Conservation (phyloP, 2,329 filamentous ascomycete genomes). For the Nectriaceae sp. region DNA sequence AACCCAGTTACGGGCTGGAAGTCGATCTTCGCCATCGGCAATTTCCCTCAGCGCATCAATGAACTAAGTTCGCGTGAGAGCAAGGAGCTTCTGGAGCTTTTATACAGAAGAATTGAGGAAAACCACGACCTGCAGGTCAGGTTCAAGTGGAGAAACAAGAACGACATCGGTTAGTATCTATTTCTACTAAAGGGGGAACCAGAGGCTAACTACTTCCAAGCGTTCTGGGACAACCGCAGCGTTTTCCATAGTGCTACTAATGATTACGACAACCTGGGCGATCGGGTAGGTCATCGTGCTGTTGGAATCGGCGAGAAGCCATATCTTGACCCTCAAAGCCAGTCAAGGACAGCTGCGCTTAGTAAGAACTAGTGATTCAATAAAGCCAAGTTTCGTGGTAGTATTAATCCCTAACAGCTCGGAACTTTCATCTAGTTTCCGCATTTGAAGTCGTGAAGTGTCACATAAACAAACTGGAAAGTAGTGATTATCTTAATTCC, state of each 20-base stretch:
- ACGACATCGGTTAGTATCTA: conserved; percentile 41
- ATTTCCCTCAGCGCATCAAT: conserved; percentile 53
- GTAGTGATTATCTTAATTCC: no score
- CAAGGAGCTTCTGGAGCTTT: conserved; percentile 50
- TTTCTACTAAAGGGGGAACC: neutral
- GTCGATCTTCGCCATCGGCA: conserved; percentile 53
- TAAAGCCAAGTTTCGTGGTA: no score
- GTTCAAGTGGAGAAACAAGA: conserved; percentile 43
- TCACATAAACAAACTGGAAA: no score
- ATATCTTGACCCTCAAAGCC: conserved; percentile 51
- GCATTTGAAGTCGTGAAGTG: no score
- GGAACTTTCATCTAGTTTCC: no score
- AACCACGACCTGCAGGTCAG: conserved; percentile 60
- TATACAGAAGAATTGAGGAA: conserved; percentile 50
- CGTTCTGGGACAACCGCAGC: conserved; percentile 61
- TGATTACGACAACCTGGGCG: conserved; percentile 50
- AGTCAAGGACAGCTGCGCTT: no score
- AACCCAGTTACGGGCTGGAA: conserved; percentile 63
- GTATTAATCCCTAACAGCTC: no score
- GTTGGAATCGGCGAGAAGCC: conserved; percentile 57
- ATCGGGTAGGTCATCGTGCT: conserved; percentile 50
- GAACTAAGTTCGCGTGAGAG: conserved; percentile 50
- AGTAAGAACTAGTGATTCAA: no score
- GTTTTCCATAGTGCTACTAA: conserved; percentile 57
- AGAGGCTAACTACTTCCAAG: conserved; percentile 26